Base-by-base conservation (phyloP, 495 filamentous ascomycete genomes). In the Acidiella bohemica region DNA sequence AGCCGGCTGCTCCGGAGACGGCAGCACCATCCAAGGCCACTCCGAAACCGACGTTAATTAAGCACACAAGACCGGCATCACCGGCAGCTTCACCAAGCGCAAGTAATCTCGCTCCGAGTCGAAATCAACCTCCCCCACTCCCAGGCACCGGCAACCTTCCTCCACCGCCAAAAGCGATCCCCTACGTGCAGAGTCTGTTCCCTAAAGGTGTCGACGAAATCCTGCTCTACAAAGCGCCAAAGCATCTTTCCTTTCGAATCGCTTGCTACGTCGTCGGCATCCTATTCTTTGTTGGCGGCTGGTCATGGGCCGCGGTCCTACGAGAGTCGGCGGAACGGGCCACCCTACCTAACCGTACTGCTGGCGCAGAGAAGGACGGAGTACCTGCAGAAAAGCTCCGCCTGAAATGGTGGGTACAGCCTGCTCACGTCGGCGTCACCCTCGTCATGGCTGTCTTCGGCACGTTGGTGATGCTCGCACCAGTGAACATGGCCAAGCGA, bases 161-260 rank as follows among this genome's bases (percentile, higher is more conserved):
- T 14, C 16, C 32, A 8, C 5, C 32, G n/a, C n/a, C n/a, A n/a
- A n/a, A n/a, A n/a, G n/a, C n/a, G n/a, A n/a, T n/a, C n/a, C n/a
- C n/a, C n/a, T n/a, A n/a, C n/a, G n/a, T n/a, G n/a, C n/a, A n/a
- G n/a, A n/a, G n/a, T n/a, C n/a, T n/a, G n/a, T n/a, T n/a, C n/a
- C n/a, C n/a, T n/a, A n/a, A n/a, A n/a, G n/a, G n/a, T n/a, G n/a
- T n/a, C n/a, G 23, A 49, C 22, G 23, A 30, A 12, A 39, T 29
- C 11, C 27, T 38, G 10, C 37, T 43, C 25, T 44, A 45, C 35
- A 11, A 14, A 12, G 21, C 26, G 10, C 40, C 41, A 5, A 4
- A 10, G 28, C 50, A 47, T 39, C 26, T 14, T 11, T 39, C 26
- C 34, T 49, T 39, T 42, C 37, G 26, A 32, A 25, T 42, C 28